Conservation (phyloP, 2,329 filamentous ascomycete genomes). For the Waltergamsia citrina region DNA sequence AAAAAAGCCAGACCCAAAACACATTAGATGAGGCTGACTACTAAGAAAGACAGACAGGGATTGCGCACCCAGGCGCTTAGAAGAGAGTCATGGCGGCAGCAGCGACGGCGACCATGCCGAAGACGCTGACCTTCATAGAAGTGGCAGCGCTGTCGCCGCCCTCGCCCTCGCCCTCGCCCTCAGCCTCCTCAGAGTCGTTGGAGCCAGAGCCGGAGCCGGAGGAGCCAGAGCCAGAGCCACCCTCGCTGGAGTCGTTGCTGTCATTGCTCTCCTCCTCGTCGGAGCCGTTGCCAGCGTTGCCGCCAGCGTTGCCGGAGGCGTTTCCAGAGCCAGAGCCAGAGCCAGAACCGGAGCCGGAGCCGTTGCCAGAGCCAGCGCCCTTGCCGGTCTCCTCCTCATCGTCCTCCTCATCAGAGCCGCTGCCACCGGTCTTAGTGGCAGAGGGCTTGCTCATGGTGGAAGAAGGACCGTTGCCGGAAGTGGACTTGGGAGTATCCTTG, state of each 20-base stretch:
- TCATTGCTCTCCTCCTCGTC: too few relatives aligned
- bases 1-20: too few relatives aligned
- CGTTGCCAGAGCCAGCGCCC: too few relatives aligned
- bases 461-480: constrained; percentile 8
- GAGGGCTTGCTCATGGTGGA: constrained; percentile 5
- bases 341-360: neutral
- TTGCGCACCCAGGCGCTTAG: constrained; percentile 2
- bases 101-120: constrained; percentile 2
- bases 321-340: constrained; percentile 5
- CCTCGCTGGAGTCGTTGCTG: neutral
- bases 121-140: constrained; percentile 3
- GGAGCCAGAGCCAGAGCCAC: neutral
- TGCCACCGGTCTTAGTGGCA: constrained; percentile 9
- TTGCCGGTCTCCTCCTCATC: too few relatives aligned
- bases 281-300: neutral
- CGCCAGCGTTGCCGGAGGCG: neutral
- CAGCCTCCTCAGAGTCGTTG: neutral
- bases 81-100: constrained; percentile 3
- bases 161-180: neutral
- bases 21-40: neutral
- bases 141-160: neutral
- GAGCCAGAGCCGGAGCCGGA: neutral
- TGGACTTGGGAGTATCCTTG: constrained; percentile 19
- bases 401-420: too few relatives aligned
- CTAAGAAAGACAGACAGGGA: neutral